Evolutionary conservation across 345 rosid genomes (phyloP), one percentile per base, ranked within the genome.

Genomic region (Rubroshorea leprosula): DNA sequence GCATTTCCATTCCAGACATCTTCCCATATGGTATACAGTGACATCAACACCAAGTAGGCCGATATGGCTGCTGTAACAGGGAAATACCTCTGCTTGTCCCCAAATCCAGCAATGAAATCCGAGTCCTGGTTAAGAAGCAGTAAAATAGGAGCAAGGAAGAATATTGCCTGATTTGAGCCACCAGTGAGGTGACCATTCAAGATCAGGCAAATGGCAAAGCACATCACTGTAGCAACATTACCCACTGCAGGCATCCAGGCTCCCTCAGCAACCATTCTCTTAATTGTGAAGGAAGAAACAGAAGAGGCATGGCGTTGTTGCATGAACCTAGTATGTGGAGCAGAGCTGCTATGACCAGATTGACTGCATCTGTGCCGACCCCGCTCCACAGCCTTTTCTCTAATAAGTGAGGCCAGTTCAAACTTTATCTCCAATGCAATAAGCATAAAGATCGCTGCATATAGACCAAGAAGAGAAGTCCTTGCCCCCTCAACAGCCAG

Each of bases 231-330:
- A 27, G 99, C 96, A 18, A 90, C 92, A 24, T 94, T 94, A 27
- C 99, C 99, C 19, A 87, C 90, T 0, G 93, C 85, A 0, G 99
- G 99, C 99, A 94, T 94, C 99, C 99, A 94, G 18, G 96, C 94
- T 57, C 96, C 99, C 64, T 94, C 95, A 44, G 92, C 87, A 38
- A 92, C 88, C 83, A 94, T 89, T 73, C 79, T 84, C 83, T 90
- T 92, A 66, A 90, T 78, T 16, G 96, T 82, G 77, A 90, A 85
- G 71, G 79, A 67, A 43, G 89, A 88, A 41, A 75, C 84, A 10
- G 85, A 56, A 55, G 88, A 73, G 50, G 84, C 80, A 11, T 84
- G 87, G 23, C 95, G 95, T 63, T 87, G 96, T 77, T 90, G 97
- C 95, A 94, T 80, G 77, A 86, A 84, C 75, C 99, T 90, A 93